Conservation (phyloP, 192 early-diverging fungal species). For the Backusella westeae region DNA sequence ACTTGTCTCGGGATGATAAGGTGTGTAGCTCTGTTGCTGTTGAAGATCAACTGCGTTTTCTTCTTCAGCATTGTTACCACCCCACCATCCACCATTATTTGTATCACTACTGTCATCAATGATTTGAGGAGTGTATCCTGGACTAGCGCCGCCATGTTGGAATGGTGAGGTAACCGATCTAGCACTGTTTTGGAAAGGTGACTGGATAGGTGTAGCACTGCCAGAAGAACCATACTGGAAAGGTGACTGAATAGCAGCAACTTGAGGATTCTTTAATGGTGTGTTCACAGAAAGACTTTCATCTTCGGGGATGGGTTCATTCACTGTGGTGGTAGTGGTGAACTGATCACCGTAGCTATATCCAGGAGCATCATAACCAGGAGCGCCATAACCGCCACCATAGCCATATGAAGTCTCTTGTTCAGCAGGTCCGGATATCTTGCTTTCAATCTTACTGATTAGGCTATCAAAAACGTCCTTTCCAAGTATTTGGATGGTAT, state of each 20-base stretch:
- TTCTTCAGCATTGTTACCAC: conserved; percentile 40
- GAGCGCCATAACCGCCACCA: background rate
- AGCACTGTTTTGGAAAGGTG: conserved; percentile 9
- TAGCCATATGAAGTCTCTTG: background rate
- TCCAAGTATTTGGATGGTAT: conserved; percentile 9
- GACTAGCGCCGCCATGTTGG: conserved; percentile 8
- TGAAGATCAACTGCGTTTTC: conserved; percentile 28
- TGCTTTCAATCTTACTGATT: background rate
- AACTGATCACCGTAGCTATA: conserved; percentile 1
- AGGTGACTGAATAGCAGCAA: background rate
- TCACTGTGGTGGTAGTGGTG: background rate
- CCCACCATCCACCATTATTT: conserved; percentile 48
- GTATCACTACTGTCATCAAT: background rate
- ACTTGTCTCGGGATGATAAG: background rate
- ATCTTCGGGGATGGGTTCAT: background rate
- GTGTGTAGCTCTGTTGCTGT: background rate
- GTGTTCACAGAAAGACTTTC: background rate
- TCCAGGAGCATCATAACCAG: background rate
- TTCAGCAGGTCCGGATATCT: background rate
- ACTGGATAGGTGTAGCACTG: background rate
- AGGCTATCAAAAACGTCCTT: conserved; percentile 6
- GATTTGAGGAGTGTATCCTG: conserved; percentile 10
- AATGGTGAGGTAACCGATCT: background rate
- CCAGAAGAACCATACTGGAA: background rate
- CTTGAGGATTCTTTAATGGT: background rate